Evolutionary conservation across 1,284 basidiomycete species (phyloP), one percentile per base, ranked within the genome.

Genomic region (Tilletia horrida): DNA sequence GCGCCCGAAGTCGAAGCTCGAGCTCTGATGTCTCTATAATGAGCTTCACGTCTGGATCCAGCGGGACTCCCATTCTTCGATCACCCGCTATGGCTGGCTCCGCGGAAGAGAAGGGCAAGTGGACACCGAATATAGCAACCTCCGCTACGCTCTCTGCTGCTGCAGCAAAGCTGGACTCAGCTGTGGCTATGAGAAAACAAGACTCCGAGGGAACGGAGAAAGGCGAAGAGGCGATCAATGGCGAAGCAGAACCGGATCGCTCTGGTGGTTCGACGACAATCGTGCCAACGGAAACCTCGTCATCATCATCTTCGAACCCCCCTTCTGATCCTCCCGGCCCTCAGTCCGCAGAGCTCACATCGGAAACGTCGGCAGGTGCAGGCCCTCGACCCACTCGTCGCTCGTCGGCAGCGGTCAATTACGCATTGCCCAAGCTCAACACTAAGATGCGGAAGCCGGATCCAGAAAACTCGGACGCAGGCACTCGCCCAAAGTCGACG

Each of bases 361-460:
- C 47, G n/a, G 8, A 8, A 18, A 9, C 43, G 43, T 44, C 43
- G 43, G 8, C 43, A 18, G 43, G 43, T 45, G 2, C 48, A 14
- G 14, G 18, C n/a, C 31, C 52, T 16, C 52, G 52, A 9, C 52
- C 52, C 1, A 55, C 21, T 2, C 52, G 52, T 21, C 52, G 52
- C 18, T 55, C 52, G 18, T 21, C 52, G 52, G 52, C 52, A 16
- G 52, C 52, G 18, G 52, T 81, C 69, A 81, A 80, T 63, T 81
- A 81, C 50, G 75, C 78, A 2, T 52, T 80, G 29, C 79, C 79
- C 1, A 81, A 80, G 50, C 73, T 81, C 55, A 80, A 80, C 65
- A 81, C 79, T 44, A 81, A 81, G 76, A 81, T 81, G 78, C 73
- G 79, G 43, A 81, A 80, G 57, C 79, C 79, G 1, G 79, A 80